Evolutionary conservation across 2,329 filamentous ascomycete species (phyloP).

Genomic region (Talaromyces sp.): DNA sequence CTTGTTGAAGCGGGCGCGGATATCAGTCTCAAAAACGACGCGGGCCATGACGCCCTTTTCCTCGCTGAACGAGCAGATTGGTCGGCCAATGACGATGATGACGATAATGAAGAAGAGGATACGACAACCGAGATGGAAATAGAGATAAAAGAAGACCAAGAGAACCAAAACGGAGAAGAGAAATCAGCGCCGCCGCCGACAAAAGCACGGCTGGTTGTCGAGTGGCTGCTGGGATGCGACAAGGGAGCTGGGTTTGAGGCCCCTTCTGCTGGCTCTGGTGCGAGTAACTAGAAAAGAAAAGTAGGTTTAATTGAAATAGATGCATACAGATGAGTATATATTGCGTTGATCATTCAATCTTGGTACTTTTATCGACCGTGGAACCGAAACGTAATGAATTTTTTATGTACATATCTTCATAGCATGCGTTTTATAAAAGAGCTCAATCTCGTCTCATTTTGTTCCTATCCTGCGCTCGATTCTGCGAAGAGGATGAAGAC

Average conservation of each 20-base stretch:
- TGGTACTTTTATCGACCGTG: not conserved
- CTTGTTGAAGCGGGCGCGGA: constrained; percentile 74
- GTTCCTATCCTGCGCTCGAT: not conserved
- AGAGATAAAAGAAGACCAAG: constrained; percentile 15
- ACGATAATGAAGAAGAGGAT: constrained; percentile 15
- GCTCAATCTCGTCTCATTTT: not conserved
- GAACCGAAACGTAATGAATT: not conserved
- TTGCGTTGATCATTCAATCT: not conserved
- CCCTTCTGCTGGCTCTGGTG: constrained; percentile 13
- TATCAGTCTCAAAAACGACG: constrained; percentile 71
- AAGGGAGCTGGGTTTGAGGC: constrained; percentile 30
- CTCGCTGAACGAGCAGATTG: constrained; percentile 67
- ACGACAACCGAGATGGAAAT: constrained; percentile 7
- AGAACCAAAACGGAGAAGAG: not conserved
- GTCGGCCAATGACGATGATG: constrained; percentile 54
- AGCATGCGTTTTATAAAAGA: not conserved
- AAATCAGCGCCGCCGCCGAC: constrained; percentile 18
- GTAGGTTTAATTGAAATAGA: constrained; percentile 8
- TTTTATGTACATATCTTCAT: not conserved
- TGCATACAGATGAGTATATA: not conserved
- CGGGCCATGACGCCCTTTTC: constrained; percentile 75
- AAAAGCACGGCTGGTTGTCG: constrained; percentile 35
- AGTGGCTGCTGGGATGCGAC: constrained; percentile 37
- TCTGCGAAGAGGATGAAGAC: constrained; percentile 4
- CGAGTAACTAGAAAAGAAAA: constrained; percentile 17